A percentile compares a stretch with the other conserved stretches of the same genome.
These are phyloP conservation scores for Macrolepiota dolichaula DNA, from an alignment of 768 basidiomycete genomes.

Conservation along the genomic window DNA sequence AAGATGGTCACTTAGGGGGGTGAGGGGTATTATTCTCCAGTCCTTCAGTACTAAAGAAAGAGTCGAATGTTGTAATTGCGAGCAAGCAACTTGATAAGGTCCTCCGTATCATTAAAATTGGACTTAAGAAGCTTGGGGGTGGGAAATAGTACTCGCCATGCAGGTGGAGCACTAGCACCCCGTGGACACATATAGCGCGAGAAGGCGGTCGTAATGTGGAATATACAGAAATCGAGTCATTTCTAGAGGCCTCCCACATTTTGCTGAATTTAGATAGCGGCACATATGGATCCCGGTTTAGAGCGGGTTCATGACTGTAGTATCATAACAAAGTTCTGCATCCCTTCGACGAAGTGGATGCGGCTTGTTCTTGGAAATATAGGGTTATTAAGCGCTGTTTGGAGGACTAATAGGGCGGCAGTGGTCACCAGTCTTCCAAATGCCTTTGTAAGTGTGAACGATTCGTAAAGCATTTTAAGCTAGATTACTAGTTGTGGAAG, in stretches of 20 bases:
- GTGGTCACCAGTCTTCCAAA: background rate
- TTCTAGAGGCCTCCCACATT: background rate
- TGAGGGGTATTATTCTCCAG: too few species aligned
- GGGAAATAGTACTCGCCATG: background rate
- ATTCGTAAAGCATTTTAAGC: too few species aligned
- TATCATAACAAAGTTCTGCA: background rate
- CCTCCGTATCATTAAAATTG: background rate
- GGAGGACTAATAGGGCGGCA: background rate
- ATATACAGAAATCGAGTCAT: background rate
- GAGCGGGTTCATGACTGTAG: background rate
- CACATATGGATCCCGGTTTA: background rate
- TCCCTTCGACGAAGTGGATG: background rate
- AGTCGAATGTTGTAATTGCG: too few species aligned
- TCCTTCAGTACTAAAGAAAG: too few species aligned
- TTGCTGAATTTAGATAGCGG: background rate
- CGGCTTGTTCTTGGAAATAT: background rate
- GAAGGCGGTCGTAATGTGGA: slow-evolving; percentile 1
- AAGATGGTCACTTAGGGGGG: too few species aligned
- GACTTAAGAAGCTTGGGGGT: background rate
- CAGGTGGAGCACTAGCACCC: background rate
- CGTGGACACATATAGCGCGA: background rate
- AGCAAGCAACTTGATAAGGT: too few species aligned
- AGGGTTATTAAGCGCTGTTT: background rate
- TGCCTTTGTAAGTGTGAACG: background rate
- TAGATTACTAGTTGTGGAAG: background rate